phyloP scores from a whole-genome alignment of 106 monocot species.

The Dendrobium catenatum region DNA sequence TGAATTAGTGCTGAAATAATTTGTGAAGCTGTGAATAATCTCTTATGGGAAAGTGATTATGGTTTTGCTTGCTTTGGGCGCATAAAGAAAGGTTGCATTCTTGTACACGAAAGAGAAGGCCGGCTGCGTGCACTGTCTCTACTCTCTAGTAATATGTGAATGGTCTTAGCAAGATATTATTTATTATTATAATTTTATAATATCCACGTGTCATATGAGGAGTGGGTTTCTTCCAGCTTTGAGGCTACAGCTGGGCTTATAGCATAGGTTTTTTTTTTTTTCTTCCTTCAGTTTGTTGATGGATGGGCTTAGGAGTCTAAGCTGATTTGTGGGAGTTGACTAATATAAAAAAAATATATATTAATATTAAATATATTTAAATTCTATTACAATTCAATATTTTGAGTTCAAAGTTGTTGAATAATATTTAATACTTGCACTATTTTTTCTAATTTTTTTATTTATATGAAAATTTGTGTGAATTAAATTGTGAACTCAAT shows the following conservation, averaged over 20 bases:
- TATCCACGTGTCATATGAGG: not conserved
- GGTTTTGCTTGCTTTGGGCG: not conserved
- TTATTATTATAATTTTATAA: not conserved
- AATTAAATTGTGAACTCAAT: too few species aligned
- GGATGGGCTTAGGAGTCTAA: too few species aligned
- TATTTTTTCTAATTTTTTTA: too few species aligned
- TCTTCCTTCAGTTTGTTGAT: too few species aligned
- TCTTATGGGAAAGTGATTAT: not conserved
- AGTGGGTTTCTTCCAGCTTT: not conserved
- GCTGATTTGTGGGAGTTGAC: too few species aligned
- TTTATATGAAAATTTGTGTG: too few species aligned
- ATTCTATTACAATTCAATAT: too few species aligned
- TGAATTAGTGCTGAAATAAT: not conserved
- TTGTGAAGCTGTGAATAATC: not conserved
- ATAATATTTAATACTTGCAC: too few species aligned
- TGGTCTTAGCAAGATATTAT: not conserved
- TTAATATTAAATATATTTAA: too few species aligned
- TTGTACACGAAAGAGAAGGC: not conserved
- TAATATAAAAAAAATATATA: too few species aligned
- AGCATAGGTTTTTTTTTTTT: not conserved
- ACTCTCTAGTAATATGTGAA: not conserved
- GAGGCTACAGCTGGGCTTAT: not conserved
- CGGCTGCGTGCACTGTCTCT: not conserved
- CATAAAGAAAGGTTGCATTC: not conserved
- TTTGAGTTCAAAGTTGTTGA: too few species aligned